phyloP scores from a whole-genome alignment of 495 filamentous ascomycete species.

The Parathielavia hyrcaniae region DNA sequence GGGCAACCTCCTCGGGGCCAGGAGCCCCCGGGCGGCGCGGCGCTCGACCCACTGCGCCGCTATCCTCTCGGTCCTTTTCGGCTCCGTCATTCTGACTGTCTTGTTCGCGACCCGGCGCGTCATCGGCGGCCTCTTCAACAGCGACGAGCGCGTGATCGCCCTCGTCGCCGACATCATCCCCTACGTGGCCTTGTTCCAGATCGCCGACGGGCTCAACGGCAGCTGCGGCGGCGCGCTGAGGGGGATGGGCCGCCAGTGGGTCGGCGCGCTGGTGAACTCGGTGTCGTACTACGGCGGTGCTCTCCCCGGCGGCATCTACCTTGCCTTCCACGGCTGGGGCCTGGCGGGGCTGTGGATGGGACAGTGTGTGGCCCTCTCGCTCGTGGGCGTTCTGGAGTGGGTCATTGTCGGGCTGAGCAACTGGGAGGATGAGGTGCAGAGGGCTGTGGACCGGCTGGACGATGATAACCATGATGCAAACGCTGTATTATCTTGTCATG shows the following conservation, averaged over 20 bases:
- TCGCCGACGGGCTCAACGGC: constrained; percentile 82
- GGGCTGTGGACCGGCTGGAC: constrained; percentile 74
- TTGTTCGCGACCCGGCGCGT: constrained; percentile 68
- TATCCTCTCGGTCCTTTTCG: constrained; percentile 63
- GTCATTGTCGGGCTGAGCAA: constrained; percentile 68
- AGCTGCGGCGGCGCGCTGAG: constrained; percentile 76
- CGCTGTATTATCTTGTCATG: neutral
- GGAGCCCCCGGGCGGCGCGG: constrained; percentile 60
- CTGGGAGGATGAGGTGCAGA: constrained; percentile 71
- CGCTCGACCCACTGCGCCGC: constrained; percentile 75
- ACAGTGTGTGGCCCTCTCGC: constrained; percentile 81
- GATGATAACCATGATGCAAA: constrained; percentile 19
- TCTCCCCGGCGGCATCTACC: constrained; percentile 73
- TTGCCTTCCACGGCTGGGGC: constrained; percentile 88
- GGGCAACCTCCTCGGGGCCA: constrained; percentile 74
- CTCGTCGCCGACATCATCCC: constrained; percentile 76
- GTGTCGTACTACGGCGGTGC: constrained; percentile 86
- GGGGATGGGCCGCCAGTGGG: constrained; percentile 84
- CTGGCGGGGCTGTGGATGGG: constrained; percentile 80
- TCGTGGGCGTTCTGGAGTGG: constrained; percentile 79
- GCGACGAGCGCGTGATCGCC: constrained; percentile 64
- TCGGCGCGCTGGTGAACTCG: constrained; percentile 82
- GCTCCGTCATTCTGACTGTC: constrained; percentile 59
- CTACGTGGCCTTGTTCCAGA: constrained; percentile 89
- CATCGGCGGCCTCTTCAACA: constrained; percentile 81